A percentile compares a stretch with the other conserved stretches of the same genome.
Evolutionary conservation across 2,329 filamentous ascomycete species (phyloP).

Genomic region (Fusarium sp.): DNA sequence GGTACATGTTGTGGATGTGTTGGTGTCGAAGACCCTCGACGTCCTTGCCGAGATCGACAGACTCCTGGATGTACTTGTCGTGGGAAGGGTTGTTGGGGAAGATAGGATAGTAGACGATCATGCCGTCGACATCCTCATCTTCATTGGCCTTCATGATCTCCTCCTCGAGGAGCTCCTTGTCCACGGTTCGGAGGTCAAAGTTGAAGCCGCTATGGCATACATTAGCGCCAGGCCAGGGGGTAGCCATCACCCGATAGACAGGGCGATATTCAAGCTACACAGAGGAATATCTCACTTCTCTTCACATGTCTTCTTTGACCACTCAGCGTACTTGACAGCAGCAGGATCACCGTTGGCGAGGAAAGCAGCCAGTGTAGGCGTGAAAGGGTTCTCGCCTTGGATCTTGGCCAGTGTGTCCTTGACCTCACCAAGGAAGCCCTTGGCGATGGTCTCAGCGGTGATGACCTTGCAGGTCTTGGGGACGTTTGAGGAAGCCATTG

Average conservation of each 20-base stretch:
- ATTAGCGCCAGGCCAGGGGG: constrained; percentile 40
- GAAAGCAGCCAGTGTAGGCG: constrained; percentile 88
- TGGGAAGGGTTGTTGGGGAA: constrained; percentile 83
- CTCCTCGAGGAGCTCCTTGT: constrained; percentile 91
- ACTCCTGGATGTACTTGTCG: constrained; percentile 96
- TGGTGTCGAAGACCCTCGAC: constrained; percentile 94
- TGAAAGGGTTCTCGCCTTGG: constrained; percentile 62
- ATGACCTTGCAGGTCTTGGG: constrained; percentile 91
- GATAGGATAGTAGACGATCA: constrained; percentile 99
- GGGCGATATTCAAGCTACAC: constrained; percentile 30
- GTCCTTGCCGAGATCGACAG: constrained; percentile 89
- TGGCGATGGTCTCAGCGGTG: constrained; percentile 87
- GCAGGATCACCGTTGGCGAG: constrained; percentile 92
- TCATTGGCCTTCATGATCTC: constrained; percentile 86
- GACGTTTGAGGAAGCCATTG: constrained; percentile 51
- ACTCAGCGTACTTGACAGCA: constrained; percentile 93
- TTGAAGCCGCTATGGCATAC: constrained; percentile 76
- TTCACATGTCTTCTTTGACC: constrained; percentile 94
- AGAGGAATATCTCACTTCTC: constrained; percentile 79
- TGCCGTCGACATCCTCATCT: constrained; percentile 81
- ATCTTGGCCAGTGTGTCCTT: constrained; percentile 78
- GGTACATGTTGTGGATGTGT: constrained; percentile 99
- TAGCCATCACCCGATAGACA: constrained; percentile 34
- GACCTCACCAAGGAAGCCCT: constrained; percentile 81
- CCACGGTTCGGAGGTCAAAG: constrained; percentile 85